phyloP scores from a whole-genome alignment of 345 rosid genomes.

The Eucalyptus erythrocorys region DNA sequence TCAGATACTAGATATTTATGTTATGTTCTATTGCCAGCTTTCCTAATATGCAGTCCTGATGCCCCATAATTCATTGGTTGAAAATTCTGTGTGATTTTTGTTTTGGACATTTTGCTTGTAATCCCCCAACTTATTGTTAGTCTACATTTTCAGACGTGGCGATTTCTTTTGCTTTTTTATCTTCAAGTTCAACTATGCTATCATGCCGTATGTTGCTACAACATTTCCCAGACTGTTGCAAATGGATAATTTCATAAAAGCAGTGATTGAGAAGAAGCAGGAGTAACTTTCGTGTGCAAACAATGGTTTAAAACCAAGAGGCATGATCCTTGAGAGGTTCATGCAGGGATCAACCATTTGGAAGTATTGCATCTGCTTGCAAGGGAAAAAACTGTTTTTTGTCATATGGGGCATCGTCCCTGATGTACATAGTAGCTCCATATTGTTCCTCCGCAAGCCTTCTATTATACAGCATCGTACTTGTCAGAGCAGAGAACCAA shows the following conservation, averaged over 20 bases:
- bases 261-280: too few species aligned
- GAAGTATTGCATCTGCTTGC: too few species aligned
- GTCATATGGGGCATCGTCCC: too few species aligned
- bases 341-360: too few species aligned
- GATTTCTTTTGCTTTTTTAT: neutral
- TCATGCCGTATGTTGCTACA: neutral
- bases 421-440: too few species aligned
- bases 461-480: too few species aligned
- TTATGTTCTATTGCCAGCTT: neutral
- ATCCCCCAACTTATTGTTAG: neutral
- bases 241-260: too few species aligned
- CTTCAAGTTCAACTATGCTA: neutral
- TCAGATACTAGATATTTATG: neutral
- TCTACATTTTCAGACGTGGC: neutral
- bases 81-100: neutral
- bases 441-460: too few species aligned
- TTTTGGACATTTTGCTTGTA: neutral
- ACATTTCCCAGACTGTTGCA: too few species aligned
- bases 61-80: neutral
- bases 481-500: neutral
- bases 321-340: too few species aligned
- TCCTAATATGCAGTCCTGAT: neutral
- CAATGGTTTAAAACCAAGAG: too few species aligned
- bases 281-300: too few species aligned
- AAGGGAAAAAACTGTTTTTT: rapidly evolving